Base-by-base conservation (phyloP, 495 filamentous ascomycete genomes). In the Hypomontagnella submonticulosa region DNA sequence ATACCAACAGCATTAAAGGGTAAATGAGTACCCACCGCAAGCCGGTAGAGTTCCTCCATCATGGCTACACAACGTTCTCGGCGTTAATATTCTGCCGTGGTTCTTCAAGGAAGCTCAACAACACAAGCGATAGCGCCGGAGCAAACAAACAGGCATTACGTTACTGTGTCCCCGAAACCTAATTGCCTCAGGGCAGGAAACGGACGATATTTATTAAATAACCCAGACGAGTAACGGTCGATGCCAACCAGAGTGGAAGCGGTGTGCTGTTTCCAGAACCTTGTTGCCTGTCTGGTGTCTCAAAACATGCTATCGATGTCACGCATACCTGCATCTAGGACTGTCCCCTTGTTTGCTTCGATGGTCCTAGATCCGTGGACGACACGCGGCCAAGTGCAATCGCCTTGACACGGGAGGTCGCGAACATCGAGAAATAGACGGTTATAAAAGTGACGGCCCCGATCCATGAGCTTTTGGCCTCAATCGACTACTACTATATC, bases 271-370 rank as follows among this genome's bases (percentile, higher is more conserved):
- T 41, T 15, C 44, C 30, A 23, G 10, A 13, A 43, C 15, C 38
- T 33, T 52, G 36, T 42, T 33, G 43, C 42, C 27, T 57, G 16
- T 46, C 41, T 49, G 20, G 34, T 59, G 56, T 50, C 56, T 49
- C 44, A 51, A 13, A 42, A 27, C 37, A 32, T 16, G 13, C 19
- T 27, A 15, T 47, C 37, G 11, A 50, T 16, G 13, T 56, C 30
- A 33, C 44, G 46, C 52, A 27, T 63, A 52, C 51, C 57, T 63
- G 61, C 61, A 32, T 57, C 19, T 12, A 30, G 16, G 46, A 33
- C 15, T 16, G 4, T 51, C 27, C 50, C 52, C 37, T 32, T 32
- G 61, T 57, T 57, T 63, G 61, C 38, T 63, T 30, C 44, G 18
- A 32, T 20, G 27, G 43, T 13, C 19, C 34, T 13, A 2, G n/a